Base-by-base conservation (phyloP, 352 stramenopile species). In the Albugo laibachii region DNA sequence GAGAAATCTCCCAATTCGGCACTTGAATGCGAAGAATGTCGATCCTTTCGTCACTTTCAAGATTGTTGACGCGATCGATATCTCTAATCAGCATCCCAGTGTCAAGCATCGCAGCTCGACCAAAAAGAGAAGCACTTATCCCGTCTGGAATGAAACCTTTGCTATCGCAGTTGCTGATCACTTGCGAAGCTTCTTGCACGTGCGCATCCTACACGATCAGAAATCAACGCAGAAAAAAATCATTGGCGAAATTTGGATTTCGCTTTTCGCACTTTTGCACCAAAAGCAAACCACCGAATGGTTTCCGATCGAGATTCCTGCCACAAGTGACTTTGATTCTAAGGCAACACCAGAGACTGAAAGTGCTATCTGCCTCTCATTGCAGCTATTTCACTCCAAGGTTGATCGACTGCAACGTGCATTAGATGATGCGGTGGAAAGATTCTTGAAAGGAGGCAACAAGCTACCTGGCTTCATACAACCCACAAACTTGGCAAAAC, bases 81-180 rank as follows among this genome's bases (percentile, higher is more conserved):
- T 24, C 38, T 3, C 16, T 18, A 34, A 18, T 45, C 46, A 37
- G 47, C 52, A 19, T 13, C 18, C 5, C 10, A 54, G 16, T 16
- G 44, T 37, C 45, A 21, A 52, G 11, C 61, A 77, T 14, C 75
- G 72, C 18, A 88, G 68, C 16, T 61, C 61, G 15, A 88, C 72
- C 11, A 65, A 74, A 45, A 79, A 79, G 58, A 73, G 79, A 52
- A 84, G 57, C 37, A 57, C 84, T 55, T 88, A 80, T 54, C 75
- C 75, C 0, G 56, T 83, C 1, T 88, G 75, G 75, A 68, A 88
- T 5, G 72, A 88, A 55, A 65, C 76, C 11, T 88, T 88, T 40
- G 70, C 72, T 43, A 64, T 85, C 24, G 20, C 54, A 20, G 68
- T 69, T 0, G 61, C 85, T 18, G 44, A 77, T n/a, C 79, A 70